These are phyloP conservation scores for Saksenaea vasiformis DNA, from an alignment of 371 early-diverging fungal species.

Conservation along the genomic window DNA sequence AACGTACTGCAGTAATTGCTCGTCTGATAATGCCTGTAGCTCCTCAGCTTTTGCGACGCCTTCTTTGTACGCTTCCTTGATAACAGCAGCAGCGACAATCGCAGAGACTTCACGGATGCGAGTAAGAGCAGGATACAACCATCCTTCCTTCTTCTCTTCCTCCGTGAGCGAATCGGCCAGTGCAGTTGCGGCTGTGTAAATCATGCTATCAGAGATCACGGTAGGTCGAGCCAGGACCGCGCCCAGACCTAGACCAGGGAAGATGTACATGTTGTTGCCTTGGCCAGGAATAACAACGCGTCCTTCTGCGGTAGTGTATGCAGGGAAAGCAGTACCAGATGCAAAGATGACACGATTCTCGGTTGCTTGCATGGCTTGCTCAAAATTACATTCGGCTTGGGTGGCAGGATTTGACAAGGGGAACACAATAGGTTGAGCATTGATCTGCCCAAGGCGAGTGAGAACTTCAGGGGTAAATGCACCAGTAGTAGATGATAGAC, in stretches of 20 bases:
- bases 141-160: slow-evolving; percentile 64
- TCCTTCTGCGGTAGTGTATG: slow-evolving; percentile 61
- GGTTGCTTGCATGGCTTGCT: slow-evolving; percentile 81
- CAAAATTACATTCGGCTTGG: slow-evolving; percentile 92
- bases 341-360: slow-evolving; percentile 89
- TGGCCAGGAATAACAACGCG: slow-evolving; percentile 74
- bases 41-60: slow-evolving; percentile 42
- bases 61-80: slow-evolving; percentile 62
- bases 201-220: slow-evolving; percentile 75
- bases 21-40: slow-evolving; percentile 11
- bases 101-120: slow-evolving; percentile 84
- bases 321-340: slow-evolving; percentile 93
- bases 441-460: slow-evolving; percentile 67
- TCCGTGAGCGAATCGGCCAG: slow-evolving; percentile 72
- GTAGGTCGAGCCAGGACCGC: slow-evolving; percentile 67
- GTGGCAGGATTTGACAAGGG: slow-evolving; percentile 90
- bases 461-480: slow-evolving; percentile 70
- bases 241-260: slow-evolving; percentile 91
- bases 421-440: slow-evolving; percentile 86
- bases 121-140: slow-evolving; percentile 80
- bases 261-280: slow-evolving; percentile 93
- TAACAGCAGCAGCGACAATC: slow-evolving; percentile 76
- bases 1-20: slow-evolving; percentile 30
- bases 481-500: slow-evolving; percentile 76
- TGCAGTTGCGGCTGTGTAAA: slow-evolving; percentile 77